phyloP scores from a whole-genome alignment of 768 basidiomycete species.

The Piloderma croceum region DNA sequence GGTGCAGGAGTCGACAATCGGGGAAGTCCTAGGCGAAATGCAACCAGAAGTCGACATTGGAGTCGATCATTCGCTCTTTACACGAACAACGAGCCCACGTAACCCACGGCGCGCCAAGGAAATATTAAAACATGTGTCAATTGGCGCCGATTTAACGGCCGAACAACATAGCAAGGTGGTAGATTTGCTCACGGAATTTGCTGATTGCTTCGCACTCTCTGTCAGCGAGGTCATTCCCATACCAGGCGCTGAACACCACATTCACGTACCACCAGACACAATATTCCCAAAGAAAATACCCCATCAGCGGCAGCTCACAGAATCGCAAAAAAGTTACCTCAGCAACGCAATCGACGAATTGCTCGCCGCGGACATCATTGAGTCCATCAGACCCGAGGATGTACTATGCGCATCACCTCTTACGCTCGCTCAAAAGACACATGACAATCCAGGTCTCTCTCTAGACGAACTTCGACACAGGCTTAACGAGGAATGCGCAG shows the following conservation, averaged over 20 bases:
- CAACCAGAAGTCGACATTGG: too few species aligned
- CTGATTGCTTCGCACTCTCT: constrained; percentile 36
- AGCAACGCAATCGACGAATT: constrained; percentile 30
- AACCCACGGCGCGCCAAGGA: constrained; percentile 11
- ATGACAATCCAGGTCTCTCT: too few species aligned
- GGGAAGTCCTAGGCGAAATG: too few species aligned
- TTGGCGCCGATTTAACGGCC: constrained; percentile 26
- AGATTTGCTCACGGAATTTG: constrained; percentile 22
- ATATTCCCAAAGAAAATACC: constrained; percentile 28
- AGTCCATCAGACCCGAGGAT: constrained; percentile 19
- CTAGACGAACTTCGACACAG: too few species aligned
- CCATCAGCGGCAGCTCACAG: constrained; percentile 25
- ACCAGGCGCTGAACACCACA: constrained; percentile 24
- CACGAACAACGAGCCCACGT: constrained; percentile 4
- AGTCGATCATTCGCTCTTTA: too few species aligned
- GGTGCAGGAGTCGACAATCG: too few species aligned
- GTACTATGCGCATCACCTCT: constrained; percentile 33
- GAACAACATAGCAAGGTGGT: constrained; percentile 19
- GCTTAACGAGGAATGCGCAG: too few species aligned
- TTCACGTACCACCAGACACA: constrained; percentile 25
- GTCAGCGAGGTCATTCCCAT: constrained; percentile 33
- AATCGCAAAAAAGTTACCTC: constrained; percentile 27
- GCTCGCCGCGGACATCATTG: constrained; percentile 29
- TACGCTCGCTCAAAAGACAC: constrained; percentile 31
- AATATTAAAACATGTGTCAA: constrained; percentile 9